Conservation (phyloP, 139 green algal genomes). For the Deuterostichococcus epilithicus region DNA sequence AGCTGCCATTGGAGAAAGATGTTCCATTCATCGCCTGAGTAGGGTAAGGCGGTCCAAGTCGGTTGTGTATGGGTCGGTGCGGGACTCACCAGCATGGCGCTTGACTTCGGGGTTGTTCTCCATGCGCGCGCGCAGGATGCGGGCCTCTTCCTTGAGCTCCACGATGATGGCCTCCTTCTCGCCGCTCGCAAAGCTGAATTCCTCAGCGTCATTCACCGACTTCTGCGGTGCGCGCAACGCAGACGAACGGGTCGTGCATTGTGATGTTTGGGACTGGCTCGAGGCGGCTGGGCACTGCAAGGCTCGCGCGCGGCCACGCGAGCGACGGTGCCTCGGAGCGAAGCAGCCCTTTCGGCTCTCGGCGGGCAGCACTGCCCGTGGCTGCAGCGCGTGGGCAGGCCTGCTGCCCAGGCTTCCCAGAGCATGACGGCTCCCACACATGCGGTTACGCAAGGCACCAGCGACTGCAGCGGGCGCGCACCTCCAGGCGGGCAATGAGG, state of each 20-base stretch:
- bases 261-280: background rate
- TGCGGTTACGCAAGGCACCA: background rate
- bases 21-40: background rate
- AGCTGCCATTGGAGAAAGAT: background rate
- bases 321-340: too few species aligned
- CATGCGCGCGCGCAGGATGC: slow-evolving; percentile 26
- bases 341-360: too few species aligned
- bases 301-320: too few species aligned
- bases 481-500: slow-evolving; percentile 36
- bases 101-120: slow-evolving; percentile 48
- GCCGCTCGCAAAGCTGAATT: slow-evolving; percentile 1
- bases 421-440: background rate
- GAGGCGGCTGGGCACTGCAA: too few species aligned
- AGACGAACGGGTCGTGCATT: background rate
- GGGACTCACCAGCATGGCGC: slow-evolving; percentile 30
- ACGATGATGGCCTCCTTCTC: slow-evolving; percentile 10
- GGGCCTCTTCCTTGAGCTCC: slow-evolving; percentile 26
- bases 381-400: background rate
- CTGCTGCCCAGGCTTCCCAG: background rate
- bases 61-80: background rate
- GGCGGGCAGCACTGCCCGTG: background rate
- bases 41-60: background rate
- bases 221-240: background rate
- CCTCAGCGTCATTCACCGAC: slow-evolving; percentile 2
- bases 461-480: background rate